These are phyloP conservation scores for Ustilago trichophora DNA, from an alignment of 1,284 basidiomycete genomes.

Conservation along the genomic window DNA sequence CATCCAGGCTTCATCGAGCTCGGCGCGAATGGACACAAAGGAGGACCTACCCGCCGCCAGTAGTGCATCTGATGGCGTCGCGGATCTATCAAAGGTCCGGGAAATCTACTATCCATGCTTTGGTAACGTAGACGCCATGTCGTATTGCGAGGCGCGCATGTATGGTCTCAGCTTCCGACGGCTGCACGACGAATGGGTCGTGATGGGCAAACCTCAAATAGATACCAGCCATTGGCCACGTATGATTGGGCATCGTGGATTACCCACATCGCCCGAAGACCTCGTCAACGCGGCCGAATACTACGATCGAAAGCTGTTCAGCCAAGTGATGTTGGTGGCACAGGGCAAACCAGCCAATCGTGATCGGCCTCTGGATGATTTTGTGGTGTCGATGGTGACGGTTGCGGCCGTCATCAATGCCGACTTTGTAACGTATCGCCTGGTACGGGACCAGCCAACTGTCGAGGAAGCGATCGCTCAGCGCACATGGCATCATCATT, in stretches of 20 bases:
- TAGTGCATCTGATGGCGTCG: neutral
- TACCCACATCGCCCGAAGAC: slow-evolving; percentile 19
- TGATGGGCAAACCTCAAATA: slow-evolving; percentile 22
- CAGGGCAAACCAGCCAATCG: slow-evolving; percentile 28
- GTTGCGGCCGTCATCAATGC: slow-evolving; percentile 17
- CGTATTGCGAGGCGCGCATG: slow-evolving; percentile 24
- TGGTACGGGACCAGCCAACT: slow-evolving; percentile 3
- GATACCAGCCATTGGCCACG: slow-evolving; percentile 37
- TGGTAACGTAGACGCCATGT: slow-evolving; percentile 22
- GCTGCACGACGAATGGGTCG: slow-evolving; percentile 39
- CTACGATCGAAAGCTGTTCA: slow-evolving; percentile 33
- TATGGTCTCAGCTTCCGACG: slow-evolving; percentile 37
- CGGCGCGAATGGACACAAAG: neutral
- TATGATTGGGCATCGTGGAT: slow-evolving; percentile 26
- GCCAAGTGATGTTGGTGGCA: slow-evolving; percentile 16
- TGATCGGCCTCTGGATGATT: slow-evolving; percentile 34
- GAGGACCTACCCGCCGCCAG: neutral
- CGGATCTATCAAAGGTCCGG: neutral
- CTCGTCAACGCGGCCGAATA: slow-evolving; percentile 19
- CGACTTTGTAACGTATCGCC: slow-evolving; percentile 20
- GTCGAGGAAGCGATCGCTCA: slow-evolving; percentile 1
- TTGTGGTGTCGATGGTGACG: slow-evolving; percentile 24
- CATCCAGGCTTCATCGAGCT: neutral
- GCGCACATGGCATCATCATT: slow-evolving; percentile 23
- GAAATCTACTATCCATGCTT: slow-evolving; percentile 31